Evolutionary conservation across 2,329 filamentous ascomycete genomes (phyloP).

Genomic region (Corynespora cassiicola): DNA sequence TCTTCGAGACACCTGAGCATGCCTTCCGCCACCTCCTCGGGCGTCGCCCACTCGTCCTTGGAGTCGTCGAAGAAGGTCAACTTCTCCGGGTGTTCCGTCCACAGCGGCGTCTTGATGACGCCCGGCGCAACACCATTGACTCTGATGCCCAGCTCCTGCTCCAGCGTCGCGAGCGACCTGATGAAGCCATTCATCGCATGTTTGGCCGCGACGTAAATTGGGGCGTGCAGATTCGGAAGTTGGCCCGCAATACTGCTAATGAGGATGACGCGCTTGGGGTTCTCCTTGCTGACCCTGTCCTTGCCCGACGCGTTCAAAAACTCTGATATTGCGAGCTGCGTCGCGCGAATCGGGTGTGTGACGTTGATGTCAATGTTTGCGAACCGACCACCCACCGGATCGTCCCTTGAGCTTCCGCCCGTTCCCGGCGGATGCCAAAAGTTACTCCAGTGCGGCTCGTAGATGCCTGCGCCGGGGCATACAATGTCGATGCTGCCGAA

Average conservation of each 20-base stretch:
- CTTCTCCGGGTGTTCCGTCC: constrained; percentile 68
- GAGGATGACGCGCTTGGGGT: constrained; percentile 55
- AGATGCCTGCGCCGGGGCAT: constrained; percentile 57
- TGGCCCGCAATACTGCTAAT: constrained; percentile 55
- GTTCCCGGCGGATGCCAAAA: constrained; percentile 57
- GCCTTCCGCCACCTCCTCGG: constrained; percentile 65
- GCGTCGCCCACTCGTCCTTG: constrained; percentile 64
- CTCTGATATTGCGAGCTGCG: constrained; percentile 54
- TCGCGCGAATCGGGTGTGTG: constrained; percentile 55
- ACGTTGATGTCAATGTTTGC: constrained; percentile 54
- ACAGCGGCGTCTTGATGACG: constrained; percentile 67
- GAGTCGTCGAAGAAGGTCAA: constrained; percentile 56
- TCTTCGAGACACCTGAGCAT: constrained; percentile 65
- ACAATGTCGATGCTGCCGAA: constrained; percentile 53
- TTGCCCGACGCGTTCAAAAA: constrained; percentile 47
- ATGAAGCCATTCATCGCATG: constrained; percentile 57
- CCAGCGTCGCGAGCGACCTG: constrained; percentile 58
- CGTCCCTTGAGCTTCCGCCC: constrained; percentile 39
- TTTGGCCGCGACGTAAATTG: constrained; percentile 55
- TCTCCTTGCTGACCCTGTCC: constrained; percentile 41
- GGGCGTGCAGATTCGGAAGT: constrained; percentile 41
- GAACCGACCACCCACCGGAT: constrained; percentile 30
- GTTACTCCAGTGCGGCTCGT: constrained; percentile 55
- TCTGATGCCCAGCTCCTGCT: constrained; percentile 57
- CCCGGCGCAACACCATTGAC: constrained; percentile 68